Evolutionary conservation across 2,329 filamentous ascomycete species (phyloP), one percentile per base, ranked within the genome.

Genomic region (Gremmenia infestans): DNA sequence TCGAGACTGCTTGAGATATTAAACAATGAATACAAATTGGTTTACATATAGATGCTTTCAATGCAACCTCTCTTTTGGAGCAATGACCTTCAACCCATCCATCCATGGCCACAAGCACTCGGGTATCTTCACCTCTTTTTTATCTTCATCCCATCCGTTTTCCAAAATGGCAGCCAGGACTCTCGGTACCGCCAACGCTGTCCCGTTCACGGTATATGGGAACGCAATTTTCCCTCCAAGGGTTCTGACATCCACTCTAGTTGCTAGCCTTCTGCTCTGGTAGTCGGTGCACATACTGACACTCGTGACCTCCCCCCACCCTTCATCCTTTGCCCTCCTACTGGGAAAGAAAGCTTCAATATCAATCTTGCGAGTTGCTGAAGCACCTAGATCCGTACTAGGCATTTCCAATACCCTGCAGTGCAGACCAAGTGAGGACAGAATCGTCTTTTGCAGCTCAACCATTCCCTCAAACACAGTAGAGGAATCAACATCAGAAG

Each of bases 331-430:
- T 25, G 78, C 76, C 50, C 75, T 77, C 4, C 93, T 82, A 42
- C 89, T 92, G 0, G 94, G 94, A 75, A 99, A 97, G 73, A 87
- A 92, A 3, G 89, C 91, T 70, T 99, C 94, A 54, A 99, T 96
- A 71, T 99, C 94, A 62, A 87, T 81, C 72, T 99, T 99, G 59
- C 92, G 82, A 22, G 78, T 81, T 12, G 94, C 94, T 28, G 88
- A 92, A 7, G 94, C 93, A 62, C 94, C 94, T 0, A 99, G 84
- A 72, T 99, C 94, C 0, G 82, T 77, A 0, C 86, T 81, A 0
- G 94, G 93, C 93, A 97, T 97, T 71, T 96, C 91, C 7, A 99
- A 81, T 17, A 99, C 80, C 56, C 93, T 90, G 68, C 89, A 96
- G 70, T 90, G 86, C 35, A 99, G 81, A 39, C 86, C 87, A 0